Base-by-base conservation (phyloP, 208 protist species). In the Entamoeba histolytica region DNA sequence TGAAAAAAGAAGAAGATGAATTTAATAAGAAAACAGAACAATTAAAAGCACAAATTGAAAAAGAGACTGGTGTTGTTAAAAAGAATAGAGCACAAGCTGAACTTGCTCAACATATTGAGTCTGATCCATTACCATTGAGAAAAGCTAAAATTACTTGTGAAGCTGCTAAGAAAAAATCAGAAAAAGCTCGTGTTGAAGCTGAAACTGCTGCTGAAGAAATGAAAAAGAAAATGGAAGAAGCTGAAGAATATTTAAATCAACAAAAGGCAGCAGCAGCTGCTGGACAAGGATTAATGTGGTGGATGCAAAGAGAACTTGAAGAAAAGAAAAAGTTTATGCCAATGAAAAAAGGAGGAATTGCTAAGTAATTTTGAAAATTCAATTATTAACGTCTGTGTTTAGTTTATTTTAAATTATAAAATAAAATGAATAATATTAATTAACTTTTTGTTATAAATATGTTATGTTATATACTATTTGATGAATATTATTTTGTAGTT, bases 141-240 rank as follows among this genome's bases (percentile, higher is more conserved):
- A 92, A 92, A 51, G 94, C 94, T 49, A 95, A 95, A 92, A 94
- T 95, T 50, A 93, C 93, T 51, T 52, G 51, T 50, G 94, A 95
- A 92, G 94, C 92, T 31, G 49, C 92, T 69, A 92, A 92, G 6
- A 95, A 94, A 91, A 95, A 94, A 92, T 92, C 94, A 44, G 94
- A 95, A 49, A 94, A 95, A 52, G 94, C 94, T 47, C 47, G 78
- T 49, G 44, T 10, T 44, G 61, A 78, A 78, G 93, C 93, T 61
- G 91, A 92, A 49, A 50, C 23, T 10, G 93, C 93, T 91, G 92
- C 47, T 93, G 61, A 47, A n/a, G 57, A 50, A 49, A 49, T 50
- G 93, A 44, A n/a, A 93, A 49, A 49, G 15, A 52, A 47, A n/a
- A 49, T 93, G 47, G 91, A 44, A 49, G 92, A 93, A 51, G 93